Percentiles rank a stretch among this genome's conserved stretches.
These are phyloP conservation scores for Phallus indusiatus DNA, from an alignment of 768 basidiomycete species.

Conservation along the genomic window DNA sequence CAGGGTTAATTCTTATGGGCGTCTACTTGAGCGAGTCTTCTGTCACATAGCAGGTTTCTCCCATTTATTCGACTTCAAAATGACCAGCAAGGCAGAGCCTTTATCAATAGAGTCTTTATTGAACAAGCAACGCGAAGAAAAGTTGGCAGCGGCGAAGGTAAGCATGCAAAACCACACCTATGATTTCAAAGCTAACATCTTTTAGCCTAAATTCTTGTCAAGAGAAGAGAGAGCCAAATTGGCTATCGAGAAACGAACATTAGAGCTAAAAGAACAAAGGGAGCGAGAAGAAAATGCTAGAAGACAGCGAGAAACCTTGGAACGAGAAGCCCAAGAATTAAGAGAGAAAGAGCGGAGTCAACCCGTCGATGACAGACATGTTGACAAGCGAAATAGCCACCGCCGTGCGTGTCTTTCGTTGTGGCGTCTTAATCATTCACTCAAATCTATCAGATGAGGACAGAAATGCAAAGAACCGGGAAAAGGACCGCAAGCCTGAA, in stretches of 20 bases:
- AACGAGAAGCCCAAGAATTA: conserved; percentile 63
- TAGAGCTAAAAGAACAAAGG: conserved; percentile 70
- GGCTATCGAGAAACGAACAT: conserved; percentile 78
- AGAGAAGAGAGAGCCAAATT: conserved; percentile 87
- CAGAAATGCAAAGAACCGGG: conserved; percentile 28
- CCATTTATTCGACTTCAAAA: conserved; percentile 14
- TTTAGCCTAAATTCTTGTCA: conserved; percentile 86
- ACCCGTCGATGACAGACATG: conserved; percentile 27
- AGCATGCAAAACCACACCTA: conserved; percentile 8
- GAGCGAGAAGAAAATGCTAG: conserved; percentile 53
- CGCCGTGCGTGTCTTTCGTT: conserved; percentile 25
- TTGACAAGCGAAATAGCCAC: conserved; percentile 25
- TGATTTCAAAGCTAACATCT: neutral
- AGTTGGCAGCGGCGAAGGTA: conserved; percentile 86
- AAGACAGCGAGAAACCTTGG: conserved; percentile 60
- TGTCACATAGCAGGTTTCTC: neutral
- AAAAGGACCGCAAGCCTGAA: conserved; percentile 17
- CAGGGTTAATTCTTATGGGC: neutral
- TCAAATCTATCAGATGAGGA: conserved; percentile 27
- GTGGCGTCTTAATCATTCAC: neutral
- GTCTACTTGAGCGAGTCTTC: neutral
- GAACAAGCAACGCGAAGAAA: conserved; percentile 79
- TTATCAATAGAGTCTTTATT: conserved; percentile 84
- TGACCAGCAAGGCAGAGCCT: conserved; percentile 51
- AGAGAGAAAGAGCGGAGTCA: conserved; percentile 38